These are phyloP conservation scores for Pichia occidentalis DNA, from an alignment of 805 yeast species.

Conservation along the genomic window DNA sequence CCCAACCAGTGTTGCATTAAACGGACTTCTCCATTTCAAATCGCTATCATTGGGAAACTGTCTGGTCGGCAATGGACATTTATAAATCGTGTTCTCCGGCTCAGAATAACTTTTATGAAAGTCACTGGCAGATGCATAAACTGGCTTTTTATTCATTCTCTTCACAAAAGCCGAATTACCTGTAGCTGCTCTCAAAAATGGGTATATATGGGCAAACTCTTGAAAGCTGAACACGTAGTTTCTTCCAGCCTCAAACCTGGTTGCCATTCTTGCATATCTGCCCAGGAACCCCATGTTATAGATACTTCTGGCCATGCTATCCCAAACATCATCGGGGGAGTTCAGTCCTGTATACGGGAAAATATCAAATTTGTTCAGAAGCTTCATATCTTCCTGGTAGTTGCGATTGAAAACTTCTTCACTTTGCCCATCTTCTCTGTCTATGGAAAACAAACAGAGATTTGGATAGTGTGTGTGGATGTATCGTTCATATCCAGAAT, in stretches of 20 bases:
- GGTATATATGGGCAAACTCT: conserved; percentile 12
- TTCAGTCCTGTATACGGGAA: conserved; percentile 1
- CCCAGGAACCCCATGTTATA: conserved; percentile 11
- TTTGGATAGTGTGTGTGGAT: conserved; percentile 9
- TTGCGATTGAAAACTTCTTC: not conserved
- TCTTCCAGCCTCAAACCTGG: conserved; percentile 7
- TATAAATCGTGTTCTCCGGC: too few relatives aligned
- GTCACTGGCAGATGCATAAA: too few relatives aligned
- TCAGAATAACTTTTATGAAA: too few relatives aligned
- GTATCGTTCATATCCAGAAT: too few relatives aligned
- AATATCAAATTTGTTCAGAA: conserved; percentile 11
- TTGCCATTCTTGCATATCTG: conserved; percentile 11
- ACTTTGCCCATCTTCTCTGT: not conserved
- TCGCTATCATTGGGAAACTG: too few relatives aligned
- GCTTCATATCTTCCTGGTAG: not conserved
- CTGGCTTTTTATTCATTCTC: not conserved
- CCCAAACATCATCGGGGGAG: conserved; percentile 12
- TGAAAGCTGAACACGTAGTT: conserved; percentile 9
- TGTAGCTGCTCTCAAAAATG: conserved; percentile 8
- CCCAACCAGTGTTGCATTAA: not conserved
- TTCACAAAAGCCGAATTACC: not conserved
- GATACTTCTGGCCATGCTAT: conserved; percentile 6
- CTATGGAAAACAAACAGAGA: not conserved
- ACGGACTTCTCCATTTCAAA: not conserved
- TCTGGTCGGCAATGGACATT: too few relatives aligned